A percentile compares a stretch with the other conserved stretches of the same genome.
These are phyloP conservation scores for Dioscorea cayenensis DNA, from an alignment of 116 monocot species.

Conservation along the genomic window DNA sequence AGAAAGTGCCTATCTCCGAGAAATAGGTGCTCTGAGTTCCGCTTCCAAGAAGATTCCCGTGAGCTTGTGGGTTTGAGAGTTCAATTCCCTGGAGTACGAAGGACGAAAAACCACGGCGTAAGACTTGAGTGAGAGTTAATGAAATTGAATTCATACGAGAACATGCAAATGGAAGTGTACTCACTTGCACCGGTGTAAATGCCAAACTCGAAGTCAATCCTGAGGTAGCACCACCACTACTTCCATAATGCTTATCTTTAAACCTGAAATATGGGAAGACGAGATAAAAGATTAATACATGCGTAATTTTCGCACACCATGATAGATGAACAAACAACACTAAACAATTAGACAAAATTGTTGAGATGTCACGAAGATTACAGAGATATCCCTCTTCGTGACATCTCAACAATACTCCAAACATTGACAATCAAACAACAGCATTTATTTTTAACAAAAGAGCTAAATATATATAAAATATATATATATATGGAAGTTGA, in stretches of 20 bases:
- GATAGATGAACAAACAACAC: neutral
- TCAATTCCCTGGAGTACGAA: constrained; percentile 69
- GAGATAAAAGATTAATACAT: neutral
- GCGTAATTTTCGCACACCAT: neutral
- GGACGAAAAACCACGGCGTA: neutral
- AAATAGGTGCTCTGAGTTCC: constrained; percentile 97
- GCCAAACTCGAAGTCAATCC: constrained; percentile 94
- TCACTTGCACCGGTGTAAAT: constrained; percentile 96
- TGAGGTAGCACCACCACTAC: constrained; percentile 91
- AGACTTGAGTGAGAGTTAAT: too few species aligned
- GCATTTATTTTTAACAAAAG: neutral
- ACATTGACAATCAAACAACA: neutral
- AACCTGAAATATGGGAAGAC: constrained; percentile 45
- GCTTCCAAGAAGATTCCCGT: constrained; percentile 64
- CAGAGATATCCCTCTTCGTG: too few species aligned
- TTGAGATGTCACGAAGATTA: too few species aligned
- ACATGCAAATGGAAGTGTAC: constrained; percentile 2
- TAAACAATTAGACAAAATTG: neutral
- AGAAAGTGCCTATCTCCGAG: constrained; percentile 85
- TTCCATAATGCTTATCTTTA: constrained; percentile 79
- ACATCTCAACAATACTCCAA: neutral
- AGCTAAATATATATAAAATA: too few species aligned
- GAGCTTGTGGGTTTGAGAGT: constrained; percentile 83
- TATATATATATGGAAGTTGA: neutral
- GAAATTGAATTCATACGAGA: too few species aligned